Evolutionary conservation across 345 rosid genomes (phyloP), one percentile per base, ranked within the genome.

Genomic region (Lepidium aucheri): DNA sequence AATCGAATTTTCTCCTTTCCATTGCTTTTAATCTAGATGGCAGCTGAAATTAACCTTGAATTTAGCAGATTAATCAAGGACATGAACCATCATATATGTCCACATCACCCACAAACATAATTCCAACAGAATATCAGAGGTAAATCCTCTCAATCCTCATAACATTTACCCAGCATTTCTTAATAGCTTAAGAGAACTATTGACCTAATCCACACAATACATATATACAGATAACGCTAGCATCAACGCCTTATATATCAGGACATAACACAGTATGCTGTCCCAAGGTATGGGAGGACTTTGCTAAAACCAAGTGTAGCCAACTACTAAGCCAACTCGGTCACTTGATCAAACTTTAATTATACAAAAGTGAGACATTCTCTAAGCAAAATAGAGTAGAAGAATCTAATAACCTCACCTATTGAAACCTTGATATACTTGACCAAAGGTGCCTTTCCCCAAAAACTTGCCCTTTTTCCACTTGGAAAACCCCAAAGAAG

Each of bases 381-480:
- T 43, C 5, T 4, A 46, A 18, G 36, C 6, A 1, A 35, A 34
- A 36, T 24, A 45, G 18, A 35, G 35, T 59, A 60, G 33, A 51
- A 42, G 15, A 26, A 61, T 10, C 18, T 22, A 10, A 63, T 7
- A 5, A 24, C 52, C 77, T 57, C 73, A 93, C 99, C 99, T 90
- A 74, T 91, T 91, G 80, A 94, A 94, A 50, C 89, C 99, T 63
- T 81, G 89, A 70, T 80, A 94, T 63, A 94, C 99, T 43, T 94
- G 90, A 12, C 99, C 99, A 64, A 94, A 94, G 41, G 97, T 94
- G 55, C 99, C 99, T 63, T 95, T 86, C 64, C 99, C 99, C 16
- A 94, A 69, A 56, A 90, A 89, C 73, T 79, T 86, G 44, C 99
- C 99, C 61, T 82, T 93, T 77, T 89, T 88, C 94, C 96, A 90